phyloP scores from a whole-genome alignment of 768 basidiomycete genomes.

The Russula earlei region DNA sequence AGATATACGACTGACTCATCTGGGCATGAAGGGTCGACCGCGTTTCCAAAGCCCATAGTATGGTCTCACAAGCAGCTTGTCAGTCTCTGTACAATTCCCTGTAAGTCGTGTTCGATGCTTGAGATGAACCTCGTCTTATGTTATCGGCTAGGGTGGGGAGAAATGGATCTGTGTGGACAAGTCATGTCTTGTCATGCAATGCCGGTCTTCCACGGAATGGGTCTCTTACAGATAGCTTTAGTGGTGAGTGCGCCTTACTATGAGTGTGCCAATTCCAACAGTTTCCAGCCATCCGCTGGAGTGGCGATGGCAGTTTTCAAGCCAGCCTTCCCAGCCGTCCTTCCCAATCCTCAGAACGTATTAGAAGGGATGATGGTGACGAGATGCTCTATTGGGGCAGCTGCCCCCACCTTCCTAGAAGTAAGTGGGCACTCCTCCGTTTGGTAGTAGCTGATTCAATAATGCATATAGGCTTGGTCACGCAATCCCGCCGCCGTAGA shows the following conservation, averaged over 20 bases:
- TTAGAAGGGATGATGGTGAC: slow-evolving; percentile 23
- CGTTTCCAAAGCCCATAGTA: slow-evolving; percentile 24
- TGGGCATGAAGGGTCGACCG: slow-evolving; percentile 21
- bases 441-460: neutral
- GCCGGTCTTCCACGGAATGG: slow-evolving; percentile 29
- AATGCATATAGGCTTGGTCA: slow-evolving; percentile 22
- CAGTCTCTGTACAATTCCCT: slow-evolving; percentile 13
- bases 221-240: slow-evolving; percentile 22
- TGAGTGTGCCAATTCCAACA: neutral
- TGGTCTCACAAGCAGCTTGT: slow-evolving; percentile 19
- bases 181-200: slow-evolving; percentile 25
- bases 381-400: slow-evolving; percentile 21
- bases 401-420: slow-evolving; percentile 29
- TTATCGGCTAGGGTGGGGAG: slow-evolving; percentile 16
- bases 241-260: slow-evolving; percentile 16
- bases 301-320: slow-evolving; percentile 25
- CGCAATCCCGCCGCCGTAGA: slow-evolving; percentile 15
- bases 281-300: slow-evolving; percentile 23
- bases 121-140: neutral
- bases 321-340: slow-evolving; percentile 23
- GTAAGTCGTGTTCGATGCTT: neutral
- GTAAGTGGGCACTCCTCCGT: slow-evolving; percentile 14
- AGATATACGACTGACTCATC: neutral
- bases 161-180: slow-evolving; percentile 22
- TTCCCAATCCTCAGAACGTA: slow-evolving; percentile 27